phyloP scores from a whole-genome alignment of 2,329 filamentous ascomycete species.

The Microcyclospora tardicrescens region DNA sequence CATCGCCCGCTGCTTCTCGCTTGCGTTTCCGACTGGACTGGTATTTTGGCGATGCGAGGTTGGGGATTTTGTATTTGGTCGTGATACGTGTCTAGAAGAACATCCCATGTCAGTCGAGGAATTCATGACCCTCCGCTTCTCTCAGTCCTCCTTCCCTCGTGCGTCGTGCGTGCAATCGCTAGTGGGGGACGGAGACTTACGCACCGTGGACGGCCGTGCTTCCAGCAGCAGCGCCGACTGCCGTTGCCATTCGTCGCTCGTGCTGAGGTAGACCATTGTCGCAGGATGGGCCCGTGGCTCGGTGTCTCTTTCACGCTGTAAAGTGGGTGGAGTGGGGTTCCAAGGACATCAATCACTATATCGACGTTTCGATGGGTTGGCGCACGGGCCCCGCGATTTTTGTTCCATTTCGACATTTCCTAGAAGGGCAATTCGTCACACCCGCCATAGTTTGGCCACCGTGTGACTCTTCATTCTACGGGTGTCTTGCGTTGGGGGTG shows the following conservation, averaged over 20 bases:
- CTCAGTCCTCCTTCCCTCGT: neutral
- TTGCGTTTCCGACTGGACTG: slow-evolving; percentile 18
- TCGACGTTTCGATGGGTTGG: no score
- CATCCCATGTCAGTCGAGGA: neutral
- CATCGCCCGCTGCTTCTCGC: slow-evolving; percentile 8
- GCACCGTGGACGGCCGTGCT: slow-evolving; percentile 72
- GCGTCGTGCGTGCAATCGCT: neutral
- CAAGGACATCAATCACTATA: no score
- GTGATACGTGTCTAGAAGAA: slow-evolving; percentile 65
- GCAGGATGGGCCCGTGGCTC: neutral
- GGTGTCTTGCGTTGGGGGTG: no score
- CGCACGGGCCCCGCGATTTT: no score
- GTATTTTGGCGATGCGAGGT: slow-evolving; percentile 20
- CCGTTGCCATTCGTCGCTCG: slow-evolving; percentile 81
- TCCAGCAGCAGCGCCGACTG: slow-evolving; percentile 76
- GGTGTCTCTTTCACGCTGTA: neutral
- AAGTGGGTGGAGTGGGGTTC: no score
- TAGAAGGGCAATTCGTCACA: no score
- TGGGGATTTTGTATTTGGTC: slow-evolving; percentile 69
- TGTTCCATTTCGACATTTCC: no score
- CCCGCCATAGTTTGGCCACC: no score
- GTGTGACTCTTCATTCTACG: no score
- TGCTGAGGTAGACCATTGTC: slow-evolving; percentile 64
- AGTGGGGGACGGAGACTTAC: slow-evolving; percentile 20
- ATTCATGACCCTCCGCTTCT: neutral